phyloP scores from a whole-genome alignment of 495 filamentous ascomycete genomes.

The Cudoniella acicularis region DNA sequence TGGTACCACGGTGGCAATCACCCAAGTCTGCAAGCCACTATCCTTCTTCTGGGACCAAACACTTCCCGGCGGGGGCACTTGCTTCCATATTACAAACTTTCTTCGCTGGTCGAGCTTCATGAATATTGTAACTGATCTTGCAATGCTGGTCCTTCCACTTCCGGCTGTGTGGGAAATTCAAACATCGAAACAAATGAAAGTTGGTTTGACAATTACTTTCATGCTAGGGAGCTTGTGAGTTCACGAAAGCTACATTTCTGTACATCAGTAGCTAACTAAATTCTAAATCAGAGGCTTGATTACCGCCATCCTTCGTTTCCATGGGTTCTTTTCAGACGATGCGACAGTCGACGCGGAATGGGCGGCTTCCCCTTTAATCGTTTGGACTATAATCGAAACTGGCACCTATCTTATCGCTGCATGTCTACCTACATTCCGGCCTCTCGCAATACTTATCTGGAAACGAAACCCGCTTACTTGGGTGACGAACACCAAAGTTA shows the following conservation, averaged over 20 bases:
- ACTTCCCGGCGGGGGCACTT: neutral
- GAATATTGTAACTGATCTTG: conserved; percentile 39
- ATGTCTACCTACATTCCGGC: conserved; percentile 32
- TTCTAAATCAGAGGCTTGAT: neutral
- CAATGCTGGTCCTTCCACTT: conserved; percentile 37
- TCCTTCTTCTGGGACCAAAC: neutral
- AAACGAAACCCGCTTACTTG: no score
- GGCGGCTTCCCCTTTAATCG: conserved; percentile 22
- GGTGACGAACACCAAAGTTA: no score
- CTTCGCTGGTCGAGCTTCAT: conserved; percentile 3
- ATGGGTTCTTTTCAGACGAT: neutral
- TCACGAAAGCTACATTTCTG: conserved; percentile 20
- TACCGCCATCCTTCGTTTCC: neutral
- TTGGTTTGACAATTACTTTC: conserved; percentile 9
- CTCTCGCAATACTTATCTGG: no score
- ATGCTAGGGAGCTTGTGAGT: neutral
- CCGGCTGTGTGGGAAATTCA: conserved; percentile 32
- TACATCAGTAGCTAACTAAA: neutral
- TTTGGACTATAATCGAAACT: conserved; percentile 37
- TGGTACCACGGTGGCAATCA: neutral
- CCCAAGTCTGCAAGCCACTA: neutral
- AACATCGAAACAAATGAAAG: conserved; percentile 20
- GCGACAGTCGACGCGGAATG: neutral
- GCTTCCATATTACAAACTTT: neutral
- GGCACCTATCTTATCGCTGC: conserved; percentile 36